Conservation (phyloP, 2,329 filamentous ascomycete genomes). For the Neoarthrinium moseri region DNA sequence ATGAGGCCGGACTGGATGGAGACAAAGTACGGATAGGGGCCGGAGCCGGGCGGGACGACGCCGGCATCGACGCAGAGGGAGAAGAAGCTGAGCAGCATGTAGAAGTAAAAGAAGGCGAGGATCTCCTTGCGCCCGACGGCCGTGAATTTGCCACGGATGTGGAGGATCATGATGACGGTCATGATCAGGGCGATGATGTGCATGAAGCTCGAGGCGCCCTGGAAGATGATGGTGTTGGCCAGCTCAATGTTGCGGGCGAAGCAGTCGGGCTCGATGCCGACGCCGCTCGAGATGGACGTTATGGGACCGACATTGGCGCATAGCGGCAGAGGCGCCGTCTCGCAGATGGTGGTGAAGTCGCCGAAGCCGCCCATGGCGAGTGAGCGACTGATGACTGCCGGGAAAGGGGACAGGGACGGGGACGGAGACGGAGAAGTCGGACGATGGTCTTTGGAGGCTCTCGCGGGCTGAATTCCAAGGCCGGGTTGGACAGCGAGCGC, state of each 20-base stretch:
- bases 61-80: conserved; percentile 91
- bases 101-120: conserved; percentile 95
- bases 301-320: conserved; percentile 82
- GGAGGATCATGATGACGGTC: conserved; percentile 96
- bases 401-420: too few species aligned
- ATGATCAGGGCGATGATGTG: conserved; percentile 89
- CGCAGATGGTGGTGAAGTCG: conserved; percentile 85
- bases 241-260: conserved; percentile 94
- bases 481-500: not conserved
- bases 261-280: conserved; percentile 85
- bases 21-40: conserved; percentile 86
- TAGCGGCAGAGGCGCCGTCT: conserved; percentile 79
- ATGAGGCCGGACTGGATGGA: conserved; percentile 81
- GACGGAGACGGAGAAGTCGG: too few species aligned
- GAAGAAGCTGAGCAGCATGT: conserved; percentile 83
- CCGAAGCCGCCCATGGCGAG: conserved; percentile 75
- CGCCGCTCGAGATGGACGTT: conserved; percentile 62
- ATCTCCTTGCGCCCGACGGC: conserved; percentile 78
- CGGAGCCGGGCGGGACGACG: conserved; percentile 80
- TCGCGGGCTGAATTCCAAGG: not conserved
- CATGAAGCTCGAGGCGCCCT: conserved; percentile 85
- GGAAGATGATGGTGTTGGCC: conserved; percentile 98
- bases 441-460: too few species aligned
- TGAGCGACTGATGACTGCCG: too few species aligned
- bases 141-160: conserved; percentile 96